These are phyloP conservation scores for Actinomortierella ambigua DNA, from an alignment of 371 early-diverging fungal species.

Conservation along the genomic window DNA sequence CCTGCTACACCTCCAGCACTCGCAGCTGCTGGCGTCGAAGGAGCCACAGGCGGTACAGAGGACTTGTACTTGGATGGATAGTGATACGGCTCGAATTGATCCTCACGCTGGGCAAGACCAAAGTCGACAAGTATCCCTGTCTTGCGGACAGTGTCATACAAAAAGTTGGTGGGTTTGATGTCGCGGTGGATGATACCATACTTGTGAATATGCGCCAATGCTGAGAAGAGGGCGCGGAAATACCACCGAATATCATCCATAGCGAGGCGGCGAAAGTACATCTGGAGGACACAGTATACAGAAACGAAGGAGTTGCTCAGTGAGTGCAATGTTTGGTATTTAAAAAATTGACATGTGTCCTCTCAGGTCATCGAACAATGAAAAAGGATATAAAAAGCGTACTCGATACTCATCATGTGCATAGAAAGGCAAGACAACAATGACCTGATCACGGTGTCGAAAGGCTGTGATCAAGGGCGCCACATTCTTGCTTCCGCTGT, in stretches of 20 bases:
- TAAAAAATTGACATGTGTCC: constrained; percentile 1
- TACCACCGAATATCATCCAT: constrained; percentile 84
- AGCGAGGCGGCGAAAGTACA: constrained; percentile 59
- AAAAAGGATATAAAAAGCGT: constrained; percentile 16
- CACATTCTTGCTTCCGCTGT: constrained; percentile 54
- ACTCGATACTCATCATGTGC: constrained; percentile 88
- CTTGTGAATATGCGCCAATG: constrained; percentile 75
- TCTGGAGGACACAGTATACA: constrained; percentile 46
- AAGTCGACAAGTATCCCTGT: constrained; percentile 96
- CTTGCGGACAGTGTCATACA: constrained; percentile 72
- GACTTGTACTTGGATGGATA: no score
- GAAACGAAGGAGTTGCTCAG: no score
- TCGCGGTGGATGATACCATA: constrained; percentile 89
- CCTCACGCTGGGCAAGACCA: constrained; percentile 89
- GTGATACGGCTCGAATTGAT: no score
- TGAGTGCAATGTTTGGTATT: not conserved
- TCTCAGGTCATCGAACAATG: no score
- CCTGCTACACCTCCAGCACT: not conserved
- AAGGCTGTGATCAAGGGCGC: constrained; percentile 84
- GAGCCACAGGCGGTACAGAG: no score
- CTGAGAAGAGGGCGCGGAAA: constrained; percentile 78
- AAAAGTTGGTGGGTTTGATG: constrained; percentile 97
- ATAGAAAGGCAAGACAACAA: constrained; percentile 90
- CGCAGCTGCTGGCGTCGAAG: no score
- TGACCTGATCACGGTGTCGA: constrained; percentile 86